Conservation (phyloP, 352 stramenopile genomes). For the Globisporangium viniferum region DNA sequence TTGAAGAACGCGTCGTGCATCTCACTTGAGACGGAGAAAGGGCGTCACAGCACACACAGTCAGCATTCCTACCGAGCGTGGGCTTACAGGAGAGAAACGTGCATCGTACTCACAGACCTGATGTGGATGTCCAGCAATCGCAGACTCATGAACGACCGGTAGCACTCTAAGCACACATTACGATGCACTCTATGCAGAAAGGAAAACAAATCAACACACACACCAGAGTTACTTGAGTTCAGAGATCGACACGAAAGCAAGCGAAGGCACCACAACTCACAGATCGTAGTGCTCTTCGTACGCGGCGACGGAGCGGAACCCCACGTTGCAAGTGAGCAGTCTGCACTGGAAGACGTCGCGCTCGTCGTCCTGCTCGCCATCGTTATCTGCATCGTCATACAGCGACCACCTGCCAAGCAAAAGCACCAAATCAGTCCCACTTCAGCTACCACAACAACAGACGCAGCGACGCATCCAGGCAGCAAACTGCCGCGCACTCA, state of each 20-base stretch:
- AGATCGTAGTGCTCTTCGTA: conserved; percentile 71
- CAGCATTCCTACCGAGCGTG: too few relatives aligned
- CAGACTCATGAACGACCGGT: conserved; percentile 42
- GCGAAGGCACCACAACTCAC: conserved; percentile 22
- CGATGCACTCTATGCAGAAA: conserved; percentile 20
- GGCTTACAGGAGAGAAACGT: too few relatives aligned
- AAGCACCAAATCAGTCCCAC: neutral
- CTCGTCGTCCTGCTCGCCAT: conserved; percentile 5
- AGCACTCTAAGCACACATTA: conserved; percentile 54
- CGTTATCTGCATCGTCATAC: conserved; percentile 6
- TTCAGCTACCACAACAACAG: too few relatives aligned
- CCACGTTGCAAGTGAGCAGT: conserved; percentile 43
- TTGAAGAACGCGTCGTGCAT: conserved; percentile 65
- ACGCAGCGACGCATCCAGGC: too few relatives aligned
- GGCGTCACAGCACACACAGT: conserved; percentile 9
- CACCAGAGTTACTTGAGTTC: too few relatives aligned
- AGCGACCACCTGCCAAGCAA: conserved; percentile 5
- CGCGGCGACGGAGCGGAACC: conserved; percentile 36
- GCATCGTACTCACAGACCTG: conserved; percentile 15
- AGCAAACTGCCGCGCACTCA: neutral
- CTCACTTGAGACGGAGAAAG: conserved; percentile 24
- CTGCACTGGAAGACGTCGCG: conserved; percentile 30
- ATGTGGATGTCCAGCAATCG: conserved; percentile 57
- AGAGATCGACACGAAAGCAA: neutral
- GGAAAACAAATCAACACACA: neutral